Percentiles rank a stretch among this genome's conserved stretches.
phyloP scores from a whole-genome alignment of 176 grass and related monocot genomes.

The Miscanthus lutarioriparius region DNA sequence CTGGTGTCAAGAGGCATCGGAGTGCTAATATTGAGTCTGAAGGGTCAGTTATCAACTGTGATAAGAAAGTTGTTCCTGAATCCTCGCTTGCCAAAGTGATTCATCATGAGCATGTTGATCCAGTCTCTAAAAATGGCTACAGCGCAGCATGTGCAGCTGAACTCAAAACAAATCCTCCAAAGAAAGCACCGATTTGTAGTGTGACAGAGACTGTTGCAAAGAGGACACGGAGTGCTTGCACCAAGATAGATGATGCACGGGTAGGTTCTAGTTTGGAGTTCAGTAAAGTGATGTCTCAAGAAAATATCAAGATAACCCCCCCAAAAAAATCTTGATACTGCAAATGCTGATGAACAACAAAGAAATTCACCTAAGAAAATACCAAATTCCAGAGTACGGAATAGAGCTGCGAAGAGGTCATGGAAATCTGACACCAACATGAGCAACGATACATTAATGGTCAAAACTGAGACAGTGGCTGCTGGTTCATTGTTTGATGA shows the following conservation, averaged over 20 bases:
- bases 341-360: conserved; percentile 34
- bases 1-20: conserved; percentile 4
- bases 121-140: not conserved
- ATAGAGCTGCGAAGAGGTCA: conserved; percentile 28
- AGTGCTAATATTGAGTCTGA: conserved; percentile 34
- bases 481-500: conserved; percentile 32
- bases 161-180: conserved; percentile 1
- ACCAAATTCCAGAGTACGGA: conserved; percentile 27
- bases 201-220: conserved; percentile 25
- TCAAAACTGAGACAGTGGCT: conserved; percentile 21
- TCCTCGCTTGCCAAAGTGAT: conserved; percentile 23
- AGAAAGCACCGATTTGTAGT: conserved; percentile 18
- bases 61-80: conserved; percentile 16
- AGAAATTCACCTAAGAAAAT: conserved; percentile 30
- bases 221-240: conserved; percentile 11
- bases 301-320: conserved; percentile 21
- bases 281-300: conserved; percentile 20
- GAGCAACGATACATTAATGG: conserved; percentile 18
- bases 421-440: conserved; percentile 18
- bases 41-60: conserved; percentile 18
- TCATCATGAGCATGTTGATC: not conserved
- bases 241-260: conserved; percentile 5
- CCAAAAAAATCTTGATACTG: conserved; percentile 23
- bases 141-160: conserved; percentile 1
- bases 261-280: conserved; percentile 32